Evolutionary conservation across 2,329 filamentous ascomycete species (phyloP).

Genomic region (Hymenoscyphus fraxineus): DNA sequence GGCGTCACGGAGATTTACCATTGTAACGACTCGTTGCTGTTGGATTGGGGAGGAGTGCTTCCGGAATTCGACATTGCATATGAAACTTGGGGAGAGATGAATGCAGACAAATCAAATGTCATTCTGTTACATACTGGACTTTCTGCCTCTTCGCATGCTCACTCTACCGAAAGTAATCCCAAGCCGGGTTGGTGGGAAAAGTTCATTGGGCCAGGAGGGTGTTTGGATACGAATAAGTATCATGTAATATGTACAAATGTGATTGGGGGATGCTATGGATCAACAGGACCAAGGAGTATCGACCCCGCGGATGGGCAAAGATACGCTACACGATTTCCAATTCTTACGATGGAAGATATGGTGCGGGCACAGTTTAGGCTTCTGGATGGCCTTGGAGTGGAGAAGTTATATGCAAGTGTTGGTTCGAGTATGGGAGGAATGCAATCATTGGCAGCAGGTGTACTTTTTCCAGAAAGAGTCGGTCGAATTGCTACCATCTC

Average conservation of each 20-base stretch:
- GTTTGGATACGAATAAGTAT: conserved; percentile 87
- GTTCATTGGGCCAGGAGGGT: conserved; percentile 85
- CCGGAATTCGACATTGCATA: conserved; percentile 88
- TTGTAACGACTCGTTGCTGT: conserved; percentile 68
- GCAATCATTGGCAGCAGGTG: conserved; percentile 86
- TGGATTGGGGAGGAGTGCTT: conserved; percentile 94
- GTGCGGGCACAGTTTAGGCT: conserved; percentile 91
- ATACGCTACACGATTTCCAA: conserved; percentile 93
- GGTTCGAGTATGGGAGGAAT: conserved; percentile 98
- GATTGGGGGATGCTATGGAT: conserved; percentile 91
- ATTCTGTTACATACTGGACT: conserved; percentile 92
- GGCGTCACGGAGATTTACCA: conserved; percentile 78
- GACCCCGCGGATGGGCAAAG: conserved; percentile 83
- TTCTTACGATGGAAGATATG: conserved; percentile 96
- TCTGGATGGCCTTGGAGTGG: conserved; percentile 72
- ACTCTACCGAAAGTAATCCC: conserved; percentile 81
- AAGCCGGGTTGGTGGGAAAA: conserved; percentile 98
- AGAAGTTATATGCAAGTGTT: conserved; percentile 83
- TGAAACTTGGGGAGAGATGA: conserved; percentile 84
- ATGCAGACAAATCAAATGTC: conserved; percentile 76
- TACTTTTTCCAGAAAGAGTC: conserved; percentile 78
- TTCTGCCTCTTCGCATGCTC: conserved; percentile 95
- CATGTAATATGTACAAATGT: conserved; percentile 96
- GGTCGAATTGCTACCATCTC: conserved; percentile 82
- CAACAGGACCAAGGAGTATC: conserved; percentile 79